Evolutionary conservation across 495 filamentous ascomycete species (phyloP), one percentile per base, ranked within the genome.

Genomic region (Penicillium canariense): DNA sequence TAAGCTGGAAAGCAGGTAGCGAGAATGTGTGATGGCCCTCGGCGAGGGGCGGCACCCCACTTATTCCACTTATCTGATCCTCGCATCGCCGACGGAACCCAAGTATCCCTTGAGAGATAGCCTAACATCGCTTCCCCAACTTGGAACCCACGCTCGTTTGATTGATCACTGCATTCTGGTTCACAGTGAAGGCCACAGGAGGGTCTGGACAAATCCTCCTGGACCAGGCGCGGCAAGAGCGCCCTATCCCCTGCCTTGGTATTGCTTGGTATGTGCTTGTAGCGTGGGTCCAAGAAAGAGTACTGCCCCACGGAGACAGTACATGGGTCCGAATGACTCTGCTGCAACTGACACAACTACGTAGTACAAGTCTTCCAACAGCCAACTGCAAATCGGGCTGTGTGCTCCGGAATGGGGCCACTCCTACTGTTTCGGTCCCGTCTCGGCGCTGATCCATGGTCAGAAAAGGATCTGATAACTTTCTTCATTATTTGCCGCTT

Each of bases 391-490:
- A 6, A 32, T 6, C 17, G 11, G 38, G 6, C 17, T 1, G 4
- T 23, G 25, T 27, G 22, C 25, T 44, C 40, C 40, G 22, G 26
- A 11, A 5, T 4, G 42, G 42, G 26, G 7, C 36, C 36, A 12
- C 22, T 7, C 20, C 8, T 6, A 17, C 40, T 44, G 23, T 7
- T 44, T 44, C n/a, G 43, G 43, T 15, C 11, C 26, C 43, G 43
- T 18, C 14, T 30, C 26, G 25, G 43, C 12, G 25, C 26, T 42
- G 25, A 46, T 11, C 43, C 26, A 46, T 27, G 43, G 43, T 46
- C 38, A 46, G 7, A n/a, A 28, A 46, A 46, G 26, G 43, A 46
- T 46, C 43, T 46, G 43, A 46, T 46, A 46, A 46, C 43, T 46
- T 46, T 46, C 26, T 46, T 46, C 26, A n/a, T 18, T 17, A 30